These are phyloP conservation scores for Leptographium procerum DNA, from an alignment of 2,329 filamentous ascomycete genomes.

Conservation along the genomic window DNA sequence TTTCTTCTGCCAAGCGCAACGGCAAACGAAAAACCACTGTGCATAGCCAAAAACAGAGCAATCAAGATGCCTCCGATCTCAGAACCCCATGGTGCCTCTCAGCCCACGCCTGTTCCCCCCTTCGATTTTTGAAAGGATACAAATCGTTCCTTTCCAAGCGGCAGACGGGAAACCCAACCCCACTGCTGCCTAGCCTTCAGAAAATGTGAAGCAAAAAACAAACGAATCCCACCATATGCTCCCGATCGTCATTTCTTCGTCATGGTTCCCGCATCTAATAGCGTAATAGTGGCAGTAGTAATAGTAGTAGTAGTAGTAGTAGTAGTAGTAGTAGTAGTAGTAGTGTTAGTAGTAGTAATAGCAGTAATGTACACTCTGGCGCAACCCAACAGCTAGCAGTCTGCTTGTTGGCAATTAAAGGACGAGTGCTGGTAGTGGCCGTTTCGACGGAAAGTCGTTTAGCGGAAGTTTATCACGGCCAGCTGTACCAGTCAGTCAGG, in stretches of 20 bases:
- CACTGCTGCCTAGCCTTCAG: neutral
- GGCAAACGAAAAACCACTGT: neutral
- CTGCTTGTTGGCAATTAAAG: neutral
- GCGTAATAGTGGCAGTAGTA: neutral
- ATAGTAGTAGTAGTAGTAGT: neutral
- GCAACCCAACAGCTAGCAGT: neutral
- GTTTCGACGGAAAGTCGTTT: neutral
- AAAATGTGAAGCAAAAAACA: neutral
- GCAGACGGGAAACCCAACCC: neutral
- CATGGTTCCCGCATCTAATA: constrained; percentile 8
- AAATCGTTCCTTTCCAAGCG: neutral
- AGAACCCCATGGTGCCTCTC: neutral
- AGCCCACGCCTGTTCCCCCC: neutral
- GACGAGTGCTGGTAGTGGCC: neutral
- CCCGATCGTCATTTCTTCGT: constrained; percentile 10
- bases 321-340: neutral
- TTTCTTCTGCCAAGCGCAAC: neutral
- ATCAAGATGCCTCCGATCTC: neutral
- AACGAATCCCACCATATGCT: constrained; percentile 5
- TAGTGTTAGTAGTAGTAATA: neutral
- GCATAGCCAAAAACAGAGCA: neutral
- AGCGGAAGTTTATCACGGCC: constrained; percentile 16
- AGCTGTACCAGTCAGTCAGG: constrained; percentile 4
- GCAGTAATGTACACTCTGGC: constrained; percentile 4
- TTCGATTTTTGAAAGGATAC: neutral